Evolutionary conservation across 345 rosid species (phyloP).

Genomic region (Gossypium arboreum): DNA sequence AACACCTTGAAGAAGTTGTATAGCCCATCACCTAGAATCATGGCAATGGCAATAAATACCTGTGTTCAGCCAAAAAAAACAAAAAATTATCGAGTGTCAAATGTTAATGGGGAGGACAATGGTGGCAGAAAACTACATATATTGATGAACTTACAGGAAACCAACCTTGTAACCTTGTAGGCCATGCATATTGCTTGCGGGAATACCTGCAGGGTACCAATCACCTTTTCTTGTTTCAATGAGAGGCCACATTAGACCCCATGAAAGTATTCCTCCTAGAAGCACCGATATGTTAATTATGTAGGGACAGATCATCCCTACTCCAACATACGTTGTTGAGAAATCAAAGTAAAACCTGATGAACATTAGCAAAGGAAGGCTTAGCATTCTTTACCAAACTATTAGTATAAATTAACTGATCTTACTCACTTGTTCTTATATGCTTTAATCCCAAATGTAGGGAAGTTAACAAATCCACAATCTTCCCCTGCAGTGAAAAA

Average conservation of each 20-base stretch:
- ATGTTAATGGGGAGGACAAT: neutral
- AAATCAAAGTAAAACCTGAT: constrained; percentile 87
- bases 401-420: neutral
- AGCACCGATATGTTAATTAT: constrained; percentile 61
- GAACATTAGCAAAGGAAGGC: constrained; percentile 20
- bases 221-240: constrained; percentile 54
- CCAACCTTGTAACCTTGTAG: constrained; percentile 74
- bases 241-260: constrained; percentile 90
- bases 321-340: constrained; percentile 81
- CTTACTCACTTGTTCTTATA: constrained; percentile 45
- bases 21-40: constrained; percentile 81
- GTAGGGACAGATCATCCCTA: constrained; percentile 88
- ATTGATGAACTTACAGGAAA: neutral
- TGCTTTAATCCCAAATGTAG: constrained; percentile 77
- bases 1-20: constrained; percentile 75
- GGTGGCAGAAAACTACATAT: neutral
- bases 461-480: constrained; percentile 69
- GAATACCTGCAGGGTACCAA: constrained; percentile 46
- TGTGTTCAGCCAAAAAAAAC: constrained; percentile 20
- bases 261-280: constrained; percentile 69
- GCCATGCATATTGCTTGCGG: constrained; percentile 44
- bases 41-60: constrained; percentile 74
- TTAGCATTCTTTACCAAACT: neutral
- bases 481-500: constrained; percentile 57
- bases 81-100: neutral